Percentiles rank a stretch among this genome's conserved stretches.
Conservation (phyloP, 202 grass and related monocot genomes). For the Cymbopogon flexuosus region DNA sequence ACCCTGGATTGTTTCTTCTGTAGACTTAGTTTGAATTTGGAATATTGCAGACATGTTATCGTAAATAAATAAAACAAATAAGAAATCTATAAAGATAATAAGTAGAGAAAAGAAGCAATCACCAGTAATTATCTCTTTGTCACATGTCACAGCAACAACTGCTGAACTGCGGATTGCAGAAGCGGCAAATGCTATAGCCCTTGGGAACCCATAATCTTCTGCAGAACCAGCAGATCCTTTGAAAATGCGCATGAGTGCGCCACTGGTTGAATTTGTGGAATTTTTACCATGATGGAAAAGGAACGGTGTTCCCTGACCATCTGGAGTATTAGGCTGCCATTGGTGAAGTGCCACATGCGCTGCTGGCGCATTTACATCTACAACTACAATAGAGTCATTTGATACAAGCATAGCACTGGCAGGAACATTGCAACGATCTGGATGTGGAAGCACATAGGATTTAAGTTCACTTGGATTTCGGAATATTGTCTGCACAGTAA, state of each 20-base stretch:
- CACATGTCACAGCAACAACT: slow-evolving; percentile 79
- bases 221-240: slow-evolving; percentile 61
- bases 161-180: slow-evolving; percentile 60
- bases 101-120: slow-evolving; percentile 38
- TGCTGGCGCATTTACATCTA: slow-evolving; percentile 69
- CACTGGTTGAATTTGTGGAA: slow-evolving; percentile 51
- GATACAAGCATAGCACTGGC: slow-evolving; percentile 81
- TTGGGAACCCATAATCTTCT: slow-evolving; percentile 80
- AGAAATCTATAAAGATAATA: slow-evolving; percentile 29
- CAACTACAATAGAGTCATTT: slow-evolving; percentile 79
- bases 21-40: background rate
- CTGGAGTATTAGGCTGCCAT: slow-evolving; percentile 97
- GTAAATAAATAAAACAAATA: slow-evolving; percentile 17
- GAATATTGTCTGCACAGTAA: slow-evolving; percentile 85
- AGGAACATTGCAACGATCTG: slow-evolving; percentile 90
- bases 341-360: slow-evolving; percentile 82
- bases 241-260: slow-evolving; percentile 89
- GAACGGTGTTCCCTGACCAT: slow-evolving; percentile 93
- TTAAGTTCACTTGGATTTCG: slow-evolving; percentile 88
- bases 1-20: background rate
- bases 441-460: slow-evolving; percentile 69
- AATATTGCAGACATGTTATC: background rate
- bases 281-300: slow-evolving; percentile 79
- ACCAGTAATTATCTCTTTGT: slow-evolving; percentile 93
- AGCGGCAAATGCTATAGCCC: slow-evolving; percentile 81